Percentiles rank a stretch among this genome's conserved stretches.
Evolutionary conservation across 139 green algal species (phyloP).

Genomic region (Coelastrella sp.): DNA sequence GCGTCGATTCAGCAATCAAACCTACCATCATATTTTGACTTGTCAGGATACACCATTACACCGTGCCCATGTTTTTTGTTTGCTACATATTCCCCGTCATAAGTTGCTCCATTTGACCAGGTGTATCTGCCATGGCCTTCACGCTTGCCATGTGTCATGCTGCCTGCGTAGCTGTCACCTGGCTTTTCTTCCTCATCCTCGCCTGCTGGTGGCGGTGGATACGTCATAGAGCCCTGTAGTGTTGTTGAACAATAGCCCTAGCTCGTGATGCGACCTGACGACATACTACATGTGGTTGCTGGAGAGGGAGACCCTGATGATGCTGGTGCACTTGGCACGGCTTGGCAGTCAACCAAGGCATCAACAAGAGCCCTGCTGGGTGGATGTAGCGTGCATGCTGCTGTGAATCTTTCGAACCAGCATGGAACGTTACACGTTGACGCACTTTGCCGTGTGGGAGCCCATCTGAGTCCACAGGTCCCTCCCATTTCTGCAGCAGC

Average conservation of each 20-base stretch:
- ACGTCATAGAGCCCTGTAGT: slow-evolving; percentile 60
- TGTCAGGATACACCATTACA: slow-evolving; percentile 66
- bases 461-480: slow-evolving; percentile 65
- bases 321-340: too few relatives aligned
- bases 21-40: slow-evolving; percentile 69
- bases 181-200: slow-evolving; percentile 73
- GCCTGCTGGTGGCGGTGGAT: slow-evolving; percentile 51
- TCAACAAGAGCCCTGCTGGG: too few relatives aligned
- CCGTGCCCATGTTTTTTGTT: slow-evolving; percentile 68
- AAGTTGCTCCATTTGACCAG: slow-evolving; percentile 64
- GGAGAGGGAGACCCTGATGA: too few relatives aligned
- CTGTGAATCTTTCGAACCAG: too few relatives aligned
- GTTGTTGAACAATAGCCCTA: too few relatives aligned
- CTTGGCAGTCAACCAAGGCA: too few relatives aligned
- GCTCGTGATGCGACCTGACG: too few relatives aligned
- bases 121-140: slow-evolving; percentile 63
- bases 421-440: too few relatives aligned
- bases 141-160: slow-evolving; percentile 61
- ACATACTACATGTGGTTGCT: too few relatives aligned
- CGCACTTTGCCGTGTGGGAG: slow-evolving; percentile 58
- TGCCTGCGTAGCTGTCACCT: slow-evolving; percentile 68
- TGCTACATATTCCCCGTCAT: slow-evolving; percentile 64
- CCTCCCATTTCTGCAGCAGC: slow-evolving; percentile 63
- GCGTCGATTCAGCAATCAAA: background rate
- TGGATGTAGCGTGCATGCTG: too few relatives aligned